A percentile compares a stretch with the other conserved stretches of the same genome.
These are phyloP conservation scores for Viridothelium virens DNA, from an alignment of 495 filamentous ascomycete species.

Conservation along the genomic window DNA sequence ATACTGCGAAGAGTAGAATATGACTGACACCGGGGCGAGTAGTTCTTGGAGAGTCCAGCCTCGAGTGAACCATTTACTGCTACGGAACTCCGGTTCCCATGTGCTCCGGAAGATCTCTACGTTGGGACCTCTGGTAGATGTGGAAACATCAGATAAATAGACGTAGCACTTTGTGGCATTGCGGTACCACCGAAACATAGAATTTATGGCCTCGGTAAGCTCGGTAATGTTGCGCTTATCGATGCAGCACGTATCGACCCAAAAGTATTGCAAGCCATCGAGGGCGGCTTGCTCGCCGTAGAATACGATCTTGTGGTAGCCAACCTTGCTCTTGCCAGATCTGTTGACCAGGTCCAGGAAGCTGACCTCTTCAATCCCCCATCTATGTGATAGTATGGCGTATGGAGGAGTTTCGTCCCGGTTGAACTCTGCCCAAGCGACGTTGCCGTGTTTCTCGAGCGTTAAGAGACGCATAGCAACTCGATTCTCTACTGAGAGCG, in stretches of 20 bases:
- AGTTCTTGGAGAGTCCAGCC: conserved; percentile 15
- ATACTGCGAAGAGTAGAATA: conserved; percentile 11
- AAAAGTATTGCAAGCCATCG: conserved; percentile 17
- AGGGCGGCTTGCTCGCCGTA: conserved; percentile 13
- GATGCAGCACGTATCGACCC: conserved; percentile 6
- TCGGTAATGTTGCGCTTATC: conserved; percentile 18
- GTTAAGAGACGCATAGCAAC: conserved; percentile 13
- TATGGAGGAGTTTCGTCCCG: neutral
- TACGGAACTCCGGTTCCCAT: neutral
- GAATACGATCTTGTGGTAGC: conserved; percentile 19
- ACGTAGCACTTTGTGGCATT: conserved; percentile 19
- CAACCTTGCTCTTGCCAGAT: conserved; percentile 13
- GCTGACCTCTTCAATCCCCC: conserved; percentile 18
- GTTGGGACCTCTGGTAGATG: neutral
- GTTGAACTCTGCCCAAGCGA: conserved; percentile 14
- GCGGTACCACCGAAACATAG: conserved; percentile 23
- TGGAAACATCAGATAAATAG: conserved; percentile 19
- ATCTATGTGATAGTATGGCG: conserved; percentile 23
- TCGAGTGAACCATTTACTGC: conserved; percentile 12
- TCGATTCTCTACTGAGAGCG: too few species aligned
- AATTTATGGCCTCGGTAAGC: conserved; percentile 21
- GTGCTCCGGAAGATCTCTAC: neutral
- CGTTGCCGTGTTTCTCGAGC: conserved; percentile 12
- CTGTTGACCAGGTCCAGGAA: conserved; percentile 12
- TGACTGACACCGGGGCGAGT: conserved; percentile 11